Evolutionary conservation across 495 filamentous ascomycete genomes (phyloP), one percentile per base, ranked within the genome.

Genomic region (Chlorociboria aeruginascens): DNA sequence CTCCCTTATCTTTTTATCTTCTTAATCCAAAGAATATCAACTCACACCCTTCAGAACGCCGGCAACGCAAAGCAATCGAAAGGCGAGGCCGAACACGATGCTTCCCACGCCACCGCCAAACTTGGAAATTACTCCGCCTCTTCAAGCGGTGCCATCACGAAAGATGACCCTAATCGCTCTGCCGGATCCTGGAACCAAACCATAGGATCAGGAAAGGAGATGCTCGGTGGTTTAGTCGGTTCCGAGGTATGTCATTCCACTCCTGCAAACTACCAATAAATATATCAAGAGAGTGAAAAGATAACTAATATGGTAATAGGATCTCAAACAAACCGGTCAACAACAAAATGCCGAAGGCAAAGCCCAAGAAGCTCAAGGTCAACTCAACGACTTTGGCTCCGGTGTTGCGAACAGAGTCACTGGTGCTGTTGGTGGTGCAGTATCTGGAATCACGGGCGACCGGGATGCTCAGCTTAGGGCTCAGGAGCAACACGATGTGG

Each of bases 101-200:
- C 76, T 39, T 88, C 85, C 39, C 80, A 89, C 62, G 76, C 82
- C 8, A 72, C 82, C 28, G 77, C 69, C 57, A 89, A 87, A 60
- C 52, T 82, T 17, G 87, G 84, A 14, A 77, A 80, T 39, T 60
- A 80, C 49, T 77, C 77, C 13, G 74, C 85, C 50, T 80, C 82
- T 20, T 67, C 78, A 41, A 76, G 81, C 4, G 89, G 86, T 37
- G 80, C 78, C 40, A 68, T 86, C 43, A 77, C 83, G 34, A 69
- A 76, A 55, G 85, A 95, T 66, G 68, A 87, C 62, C 70, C 78
- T 7, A 68, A 89, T 64, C 85, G 89, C 52, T 61, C 69, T 13
- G 63, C 74, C 6, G 90, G 89, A 31, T 70, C 73, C 34, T 89
- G 83, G 77, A 85, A 95, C 69, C 89, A 97, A 67, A 92, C 84